Base-by-base conservation (phyloP, 2,329 filamentous ascomycete species). In the Pseudogymnoascus sp. region DNA sequence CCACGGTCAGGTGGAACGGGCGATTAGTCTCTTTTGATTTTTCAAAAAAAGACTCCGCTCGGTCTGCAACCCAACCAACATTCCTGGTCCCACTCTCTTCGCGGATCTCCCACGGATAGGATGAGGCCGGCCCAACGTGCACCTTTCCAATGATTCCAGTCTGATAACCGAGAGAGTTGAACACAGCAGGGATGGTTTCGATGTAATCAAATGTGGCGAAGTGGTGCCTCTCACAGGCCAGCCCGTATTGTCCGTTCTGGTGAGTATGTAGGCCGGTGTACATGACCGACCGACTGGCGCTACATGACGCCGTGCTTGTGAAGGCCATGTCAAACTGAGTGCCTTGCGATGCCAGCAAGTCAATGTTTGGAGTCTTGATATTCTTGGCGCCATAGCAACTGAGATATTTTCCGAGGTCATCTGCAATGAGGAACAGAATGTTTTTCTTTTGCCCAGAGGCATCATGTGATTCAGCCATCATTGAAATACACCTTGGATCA, bases 231-330 rank as follows among this genome's bases (percentile, higher is more conserved):
- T 72, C 70, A 24, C 70, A 70, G 5, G 72, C 70, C 4, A 81
- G 73, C 0, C 79, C 80, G 59, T 81, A 81, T 64, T 79, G 75
- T 1, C 79, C 79, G 61, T 78, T 81, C 62, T 81, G 68, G 62
- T 79, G 79, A 0, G 78, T 80, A 62, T 81, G 79, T 0, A 80
- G 71, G 3, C 80, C 79, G 0, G 79, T 81, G 67, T 81, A 81
- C 19, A 81, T 76, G 14, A 76, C 75, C 0, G 78, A 77, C 5
- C 79, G 75, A 65, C 76, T 80, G 33, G 75, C 76, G 62, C 77
- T 80, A 69, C 80, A 81, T 0, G 79, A 81, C 0, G 80, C 79
- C 2, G 77, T 80, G 65, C 74, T 77, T 10, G 76, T 74, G 65
- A 79, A 80, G 14, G 75, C 77, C 13, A 71, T 68, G n/a, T 71